A percentile compares a stretch with the other conserved stretches of the same genome.
phyloP scores from a whole-genome alignment of 164 flowering plant genomes.

The Annona cherimola region DNA sequence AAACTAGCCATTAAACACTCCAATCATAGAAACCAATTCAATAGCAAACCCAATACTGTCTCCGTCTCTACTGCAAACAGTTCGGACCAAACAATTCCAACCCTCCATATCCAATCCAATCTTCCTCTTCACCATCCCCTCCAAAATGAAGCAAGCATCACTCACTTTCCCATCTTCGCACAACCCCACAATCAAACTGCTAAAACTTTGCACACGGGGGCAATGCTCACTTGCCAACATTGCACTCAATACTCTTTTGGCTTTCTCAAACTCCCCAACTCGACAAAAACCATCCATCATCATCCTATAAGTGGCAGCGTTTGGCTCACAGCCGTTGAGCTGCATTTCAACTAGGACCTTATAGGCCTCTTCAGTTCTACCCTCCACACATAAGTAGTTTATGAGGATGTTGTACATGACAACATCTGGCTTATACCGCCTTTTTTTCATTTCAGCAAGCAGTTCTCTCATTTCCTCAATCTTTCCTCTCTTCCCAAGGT shows the following conservation, averaged over 20 bases:
- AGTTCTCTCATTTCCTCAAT: conserved; percentile 61
- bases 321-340: conserved; percentile 63
- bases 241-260: conserved; percentile 54
- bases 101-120: conserved; percentile 31
- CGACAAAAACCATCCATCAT: conserved; percentile 82
- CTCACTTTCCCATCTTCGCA: conserved; percentile 41
- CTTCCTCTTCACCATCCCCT: conserved; percentile 73
- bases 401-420: conserved; percentile 68
- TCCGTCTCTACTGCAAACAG: conserved; percentile 23
- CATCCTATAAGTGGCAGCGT: conserved; percentile 70
- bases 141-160: conserved; percentile 65
- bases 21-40: conserved; percentile 4
- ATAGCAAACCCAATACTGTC: neutral
- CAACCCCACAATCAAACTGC: conserved; percentile 50
- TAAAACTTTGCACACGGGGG: conserved; percentile 55
- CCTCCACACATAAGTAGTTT: conserved; percentile 54
- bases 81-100: conserved; percentile 49
- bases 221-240: conserved; percentile 57
- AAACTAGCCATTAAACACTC: neutral
- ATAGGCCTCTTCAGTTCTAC: conserved; percentile 56
- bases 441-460: conserved; percentile 70
- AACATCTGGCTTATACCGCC: conserved; percentile 65
- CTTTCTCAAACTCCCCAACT: conserved; percentile 52
- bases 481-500: conserved; percentile 64
- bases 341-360: conserved; percentile 74